Evolutionary conservation across 495 filamentous ascomycete species (phyloP).

Genomic region (Trypethelium eluteriae): DNA sequence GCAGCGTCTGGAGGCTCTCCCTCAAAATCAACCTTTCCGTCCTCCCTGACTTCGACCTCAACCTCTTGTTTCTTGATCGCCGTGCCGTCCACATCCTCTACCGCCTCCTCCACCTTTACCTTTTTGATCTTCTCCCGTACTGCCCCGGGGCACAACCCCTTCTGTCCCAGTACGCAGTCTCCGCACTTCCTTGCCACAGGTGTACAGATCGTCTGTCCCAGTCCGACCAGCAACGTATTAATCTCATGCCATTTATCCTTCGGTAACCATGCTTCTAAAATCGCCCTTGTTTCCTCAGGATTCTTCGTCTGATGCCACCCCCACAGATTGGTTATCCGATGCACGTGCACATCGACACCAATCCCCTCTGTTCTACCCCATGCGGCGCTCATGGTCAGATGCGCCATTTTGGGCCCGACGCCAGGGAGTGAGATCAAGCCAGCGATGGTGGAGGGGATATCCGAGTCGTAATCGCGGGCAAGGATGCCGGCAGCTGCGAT

Average conservation of each 20-base stretch:
- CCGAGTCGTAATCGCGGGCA: constrained; percentile 56
- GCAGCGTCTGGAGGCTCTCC: neutral
- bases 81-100: constrained; percentile 17
- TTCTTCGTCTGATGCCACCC: constrained; percentile 79
- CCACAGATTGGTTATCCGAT: constrained; percentile 95
- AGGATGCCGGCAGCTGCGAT: constrained; percentile 69
- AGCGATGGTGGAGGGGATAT: constrained; percentile 77
- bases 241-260: constrained; percentile 88
- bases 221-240: constrained; percentile 82
- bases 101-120: constrained; percentile 23
- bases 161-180: constrained; percentile 67
- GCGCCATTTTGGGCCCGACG: constrained; percentile 96
- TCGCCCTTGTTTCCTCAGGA: constrained; percentile 75
- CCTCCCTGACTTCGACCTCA: constrained; percentile 14
- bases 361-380: constrained; percentile 58
- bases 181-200: constrained; percentile 74
- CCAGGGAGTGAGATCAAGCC: constrained; percentile 77
- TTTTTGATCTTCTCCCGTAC: constrained; percentile 22
- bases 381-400: constrained; percentile 72
- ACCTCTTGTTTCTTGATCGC: constrained; percentile 14
- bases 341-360: constrained; percentile 61
- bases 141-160: constrained; percentile 69
- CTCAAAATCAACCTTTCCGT: neutral
- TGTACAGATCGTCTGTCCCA: constrained; percentile 82
- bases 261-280: constrained; percentile 78